Conservation (phyloP, 2,329 filamentous ascomycete species). For the Ophidiomyces ophidiicola region DNA sequence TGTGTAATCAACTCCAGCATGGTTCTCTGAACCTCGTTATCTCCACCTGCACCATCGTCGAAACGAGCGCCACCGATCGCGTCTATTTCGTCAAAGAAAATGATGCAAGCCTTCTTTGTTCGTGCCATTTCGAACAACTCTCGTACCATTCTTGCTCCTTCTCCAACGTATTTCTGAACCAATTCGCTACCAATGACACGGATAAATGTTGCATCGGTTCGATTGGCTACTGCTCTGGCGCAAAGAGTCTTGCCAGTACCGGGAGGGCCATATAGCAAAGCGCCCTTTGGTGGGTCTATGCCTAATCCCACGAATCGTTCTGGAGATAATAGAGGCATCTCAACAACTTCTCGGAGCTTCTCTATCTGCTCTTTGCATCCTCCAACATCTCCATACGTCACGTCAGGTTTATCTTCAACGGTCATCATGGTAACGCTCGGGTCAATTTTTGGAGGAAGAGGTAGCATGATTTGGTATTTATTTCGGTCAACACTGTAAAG, state of each 20-base stretch:
- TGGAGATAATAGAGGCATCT: conserved; percentile 92
- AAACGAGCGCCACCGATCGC: conserved; percentile 92
- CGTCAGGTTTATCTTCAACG: conserved; percentile 97
- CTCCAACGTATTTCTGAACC: conserved; percentile 97
- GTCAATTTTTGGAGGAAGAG: conserved; percentile 94
- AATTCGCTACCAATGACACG: conserved; percentile 95
- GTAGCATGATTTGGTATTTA: conserved; percentile 98
- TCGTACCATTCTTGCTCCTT: conserved; percentile 94
- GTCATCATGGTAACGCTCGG: conserved; percentile 99
- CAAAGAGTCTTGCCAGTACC: conserved; percentile 99
- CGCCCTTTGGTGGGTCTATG: conserved; percentile 96
- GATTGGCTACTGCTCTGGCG: conserved; percentile 90
- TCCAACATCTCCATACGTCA: conserved; percentile 96
- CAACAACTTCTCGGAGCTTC: conserved; percentile 95
- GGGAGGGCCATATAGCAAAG: conserved; percentile 87
- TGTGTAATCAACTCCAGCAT: conserved; percentile 98
- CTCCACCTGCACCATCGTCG: conserved; percentile 88
- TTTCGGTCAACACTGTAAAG: conserved; percentile 70
- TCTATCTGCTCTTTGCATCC: conserved; percentile 99
- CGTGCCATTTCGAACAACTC: conserved; percentile 99
- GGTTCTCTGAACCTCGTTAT: conserved; percentile 94
- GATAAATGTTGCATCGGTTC: conserved; percentile 97
- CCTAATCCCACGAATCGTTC: conserved; percentile 98
- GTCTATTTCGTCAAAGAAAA: conserved; percentile 98
- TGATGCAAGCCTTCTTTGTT: conserved; percentile 99